Base-by-base conservation (phyloP, 2,329 filamentous ascomycete species). In the Sarocladiaceae sp. region DNA sequence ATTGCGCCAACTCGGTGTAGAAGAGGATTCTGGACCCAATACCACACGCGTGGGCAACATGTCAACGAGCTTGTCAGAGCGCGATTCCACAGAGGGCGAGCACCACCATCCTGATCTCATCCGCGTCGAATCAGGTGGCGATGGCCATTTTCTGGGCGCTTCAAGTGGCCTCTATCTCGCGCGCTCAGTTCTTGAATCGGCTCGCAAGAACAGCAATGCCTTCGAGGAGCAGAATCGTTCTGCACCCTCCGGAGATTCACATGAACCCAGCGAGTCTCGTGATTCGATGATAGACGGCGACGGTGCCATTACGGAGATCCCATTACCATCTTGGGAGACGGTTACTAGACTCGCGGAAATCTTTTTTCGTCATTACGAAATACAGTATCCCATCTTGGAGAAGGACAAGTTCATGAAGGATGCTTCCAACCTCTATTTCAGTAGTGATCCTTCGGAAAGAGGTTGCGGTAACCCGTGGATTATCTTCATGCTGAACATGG, bases 311-410 rank as follows among this genome's bases (percentile, higher is more conserved):
- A 26, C 23, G 10, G 41, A 41, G 23, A 32, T 42, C 1, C 18
- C 48, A 3, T 43, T 55, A 2, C 52, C 51, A 1, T 48, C 48
- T 1, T 45, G 47, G 9, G 52, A 55, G 18, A 49, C 49, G 6
- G 51, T 50, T 11, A 34, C 48, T 23, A 48, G 47, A 13, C 45
- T 55, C 2, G 33, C 52, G 6, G 52, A 54, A 7, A 45, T 54
- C 6, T 55, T 55, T 33, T 49, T 54, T 29, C 37, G 47, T 20
- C 51, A 54, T 33, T 54, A 53, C 39, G 48, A 55, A 34, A 49
- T 55, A 1, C 50, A 50, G 39, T 55, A 53, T 31, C 53, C 53
- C 3, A 55, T 54, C 13, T 41, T 55, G 6, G 46, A 47, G 2
- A 45, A 50, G 26, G 47, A 51, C 11, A 47, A 53, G 15, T 50